Evolutionary conservation across 768 basidiomycete species (phyloP), one percentile per base, ranked within the genome.

Genomic region (Cubamyces sp.): DNA sequence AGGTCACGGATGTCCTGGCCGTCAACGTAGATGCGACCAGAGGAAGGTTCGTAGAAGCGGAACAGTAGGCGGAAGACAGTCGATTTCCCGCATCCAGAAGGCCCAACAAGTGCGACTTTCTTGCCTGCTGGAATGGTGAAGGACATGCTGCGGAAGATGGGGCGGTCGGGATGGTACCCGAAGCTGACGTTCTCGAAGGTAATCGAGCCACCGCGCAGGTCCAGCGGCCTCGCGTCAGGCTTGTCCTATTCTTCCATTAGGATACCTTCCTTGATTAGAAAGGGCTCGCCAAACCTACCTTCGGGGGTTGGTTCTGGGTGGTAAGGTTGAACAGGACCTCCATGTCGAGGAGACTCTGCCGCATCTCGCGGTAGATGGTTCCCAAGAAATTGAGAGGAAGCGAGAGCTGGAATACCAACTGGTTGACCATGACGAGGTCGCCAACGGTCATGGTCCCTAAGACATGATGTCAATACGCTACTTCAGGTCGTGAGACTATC

Each of bases 341-440:
- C 96, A 99, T 98, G 74, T 99, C 97, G 49, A 99, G 83, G 43
- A 99, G 76, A 72, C 94, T 96, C 71, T 99, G 97, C 43, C 95
- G 82, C 75, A 98, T 85, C 73, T 99, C 97, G 50, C 97, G 92
- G 70, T 99, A 99, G 54, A 99, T 96, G 1, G 95, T 93, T 0
- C 94, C 97, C 61, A 99, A 78, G 77, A 99, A 99, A 76, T 98
- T 98, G 63, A 99, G 86, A 3, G 97, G 97, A 34, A 98, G 78
- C 0, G 95, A 97, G 0, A 99, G 79, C 71, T 99, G 97, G 80
- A 99, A 99, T 37, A 98, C 94, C 25, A 99, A 83, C 71, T 98
- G 96, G 74, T 99, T 99, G 68, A 97, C 91, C 96, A 99, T 98
- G 67, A 99, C 97, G 15, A 99, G 84, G 70, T 99, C 97, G 8